phyloP scores from a whole-genome alignment of 371 early-diverging fungal genomes.

The Circinella umbellata region DNA sequence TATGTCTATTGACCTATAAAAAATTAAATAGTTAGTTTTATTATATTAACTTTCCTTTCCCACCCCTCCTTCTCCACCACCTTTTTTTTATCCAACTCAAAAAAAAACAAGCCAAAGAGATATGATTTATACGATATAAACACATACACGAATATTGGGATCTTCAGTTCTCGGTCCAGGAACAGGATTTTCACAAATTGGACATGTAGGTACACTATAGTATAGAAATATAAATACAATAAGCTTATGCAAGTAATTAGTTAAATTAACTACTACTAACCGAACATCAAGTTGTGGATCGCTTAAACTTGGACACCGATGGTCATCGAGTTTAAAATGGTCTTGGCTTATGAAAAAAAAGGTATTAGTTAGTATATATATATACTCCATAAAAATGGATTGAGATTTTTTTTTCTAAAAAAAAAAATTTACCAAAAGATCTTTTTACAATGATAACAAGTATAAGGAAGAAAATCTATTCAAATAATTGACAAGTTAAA shows the following conservation, averaged over 20 bases:
- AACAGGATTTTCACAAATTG: conserved; percentile 67
- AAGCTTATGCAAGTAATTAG: too few relatives aligned
- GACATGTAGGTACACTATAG: conserved; percentile 64
- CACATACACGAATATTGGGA: conserved; percentile 56
- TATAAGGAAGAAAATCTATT: conserved; percentile 64
- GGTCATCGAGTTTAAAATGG: conserved; percentile 64
- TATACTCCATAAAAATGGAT: too few relatives aligned
- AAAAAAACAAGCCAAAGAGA: too few relatives aligned
- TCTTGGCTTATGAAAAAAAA: conserved; percentile 47
- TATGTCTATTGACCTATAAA: conserved; percentile 58
- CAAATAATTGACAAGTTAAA: neutral
- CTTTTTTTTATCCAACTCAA: too few relatives aligned
- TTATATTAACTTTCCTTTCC: too few relatives aligned
- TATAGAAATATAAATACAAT: neutral
- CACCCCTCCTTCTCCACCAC: too few relatives aligned
- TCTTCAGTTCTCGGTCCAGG: conserved; percentile 66
- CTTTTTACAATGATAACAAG: conserved; percentile 59
- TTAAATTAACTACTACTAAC: conserved; percentile 18
- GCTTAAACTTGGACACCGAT: conserved; percentile 51
- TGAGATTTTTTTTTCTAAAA: too few relatives aligned
- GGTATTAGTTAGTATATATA: neutral
- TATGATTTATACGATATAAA: neutral
- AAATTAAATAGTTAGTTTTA: neutral
- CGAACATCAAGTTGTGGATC: conserved; percentile 56
- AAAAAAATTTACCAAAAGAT: conserved; percentile 51